Evolutionary conservation across 805 yeast species (phyloP), one percentile per base, ranked within the genome.

Genomic region (Hanseniaspora valbyensis): DNA sequence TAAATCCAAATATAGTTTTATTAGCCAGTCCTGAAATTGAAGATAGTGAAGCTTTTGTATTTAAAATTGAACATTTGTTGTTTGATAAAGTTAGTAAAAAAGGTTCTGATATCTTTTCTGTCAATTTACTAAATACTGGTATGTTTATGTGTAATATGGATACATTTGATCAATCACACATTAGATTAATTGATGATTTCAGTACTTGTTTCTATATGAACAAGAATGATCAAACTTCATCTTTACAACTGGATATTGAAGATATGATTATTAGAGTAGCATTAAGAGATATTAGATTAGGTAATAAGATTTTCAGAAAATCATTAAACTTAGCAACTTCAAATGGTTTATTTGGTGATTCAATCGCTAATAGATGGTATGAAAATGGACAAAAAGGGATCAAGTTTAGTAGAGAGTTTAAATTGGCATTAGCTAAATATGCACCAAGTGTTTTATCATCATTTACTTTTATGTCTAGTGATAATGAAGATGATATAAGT

Each of bases 171-270:
- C 73, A 74, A 10, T 73, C 73, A 50, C 71, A 81, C 49, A 69
- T 88, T 45, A 69, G 96, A 50, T 74, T 92, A 26, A 71, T 92
- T 53, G 96, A 92, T 63, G 96, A 92, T 58, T 92, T 90, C 64
- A 83, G 95, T 1, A 67, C 87, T 2, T 78, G 88, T 1, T 71
- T 84, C 51, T 76, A 86, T 0, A 66, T 83, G 50, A 96, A 90
- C 59, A 71, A 76, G 8, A 70, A 87, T 41, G 81, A 81, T 4
- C 78, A 94, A 0, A 74, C 80, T 0, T 60, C 95, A 0, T 69
- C 73, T 32, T 72, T 88, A 10, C 81, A 80, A 50, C 71, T 81
- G 8, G 75, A 87, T 0, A 71, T 89, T 28, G 96, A 90, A 52
- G 92, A 94, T 0, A 62, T 92, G 34, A 66, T 90, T 16, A 64